phyloP scores from a whole-genome alignment of 2,329 filamentous ascomycete genomes.

The Rutstroemia sydowiana region DNA sequence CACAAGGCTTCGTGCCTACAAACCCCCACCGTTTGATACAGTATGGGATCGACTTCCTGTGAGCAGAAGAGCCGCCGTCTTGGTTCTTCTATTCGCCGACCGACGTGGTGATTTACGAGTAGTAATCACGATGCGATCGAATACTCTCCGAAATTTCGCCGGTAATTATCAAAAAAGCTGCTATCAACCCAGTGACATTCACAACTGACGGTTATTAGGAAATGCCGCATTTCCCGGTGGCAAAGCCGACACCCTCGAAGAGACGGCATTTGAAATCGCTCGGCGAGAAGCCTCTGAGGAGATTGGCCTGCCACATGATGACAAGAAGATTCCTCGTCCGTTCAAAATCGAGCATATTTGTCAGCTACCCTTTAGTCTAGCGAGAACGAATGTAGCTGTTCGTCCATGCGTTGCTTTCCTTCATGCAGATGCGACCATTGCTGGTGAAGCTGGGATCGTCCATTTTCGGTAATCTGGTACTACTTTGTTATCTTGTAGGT shows the following conservation, averaged over 20 bases:
- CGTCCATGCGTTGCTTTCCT: slow-evolving; percentile 73
- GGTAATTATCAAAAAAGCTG: slow-evolving; percentile 36
- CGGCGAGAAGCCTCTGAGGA: slow-evolving; percentile 88
- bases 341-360: slow-evolving; percentile 86
- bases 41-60: slow-evolving; percentile 55
- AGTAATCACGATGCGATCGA: slow-evolving; percentile 61
- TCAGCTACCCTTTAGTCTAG: slow-evolving; percentile 69
- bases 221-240: slow-evolving; percentile 84
- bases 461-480: no score
- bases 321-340: slow-evolving; percentile 61
- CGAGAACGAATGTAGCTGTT: slow-evolving; percentile 66
- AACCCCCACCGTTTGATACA: slow-evolving; percentile 49
- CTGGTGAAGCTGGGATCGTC: slow-evolving; percentile 30
- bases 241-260: slow-evolving; percentile 51
- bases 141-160: slow-evolving; percentile 59
- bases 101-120: slow-evolving; percentile 68
- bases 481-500: no score
- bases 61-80: slow-evolving; percentile 71
- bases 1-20: slow-evolving; percentile 53
- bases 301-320: slow-evolving; percentile 74
- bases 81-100: slow-evolving; percentile 85
- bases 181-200: no score
- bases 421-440: slow-evolving; percentile 45
- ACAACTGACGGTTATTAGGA: slow-evolving; percentile 9
- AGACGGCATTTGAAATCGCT: slow-evolving; percentile 70